These are phyloP conservation scores for Ulmus americana DNA, from an alignment of 331 rosid genomes.

Conservation along the genomic window DNA sequence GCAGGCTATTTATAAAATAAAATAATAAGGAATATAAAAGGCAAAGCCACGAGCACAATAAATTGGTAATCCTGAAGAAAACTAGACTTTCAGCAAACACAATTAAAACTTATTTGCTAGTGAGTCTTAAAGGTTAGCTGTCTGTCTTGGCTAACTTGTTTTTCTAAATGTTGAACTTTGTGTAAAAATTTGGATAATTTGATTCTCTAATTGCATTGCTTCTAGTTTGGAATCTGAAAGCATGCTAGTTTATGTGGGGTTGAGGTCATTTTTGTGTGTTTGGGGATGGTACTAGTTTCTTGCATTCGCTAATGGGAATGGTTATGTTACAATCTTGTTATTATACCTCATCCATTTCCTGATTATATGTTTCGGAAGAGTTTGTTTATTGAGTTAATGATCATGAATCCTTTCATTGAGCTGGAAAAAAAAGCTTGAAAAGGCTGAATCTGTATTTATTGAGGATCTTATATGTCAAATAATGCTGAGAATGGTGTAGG, in stretches of 20 bases:
- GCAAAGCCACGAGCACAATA: neutral
- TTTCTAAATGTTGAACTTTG: neutral
- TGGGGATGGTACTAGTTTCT: neutral
- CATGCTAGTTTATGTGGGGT: neutral
- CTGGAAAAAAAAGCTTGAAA: neutral
- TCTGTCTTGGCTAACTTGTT: neutral
- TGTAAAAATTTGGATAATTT: neutral
- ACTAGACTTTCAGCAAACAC: neutral
- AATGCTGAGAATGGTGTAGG: neutral
- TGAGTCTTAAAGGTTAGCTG: neutral
- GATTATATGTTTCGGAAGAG: neutral
- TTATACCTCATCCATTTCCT: neutral
- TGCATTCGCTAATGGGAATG: neutral
- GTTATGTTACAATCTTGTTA: neutral
- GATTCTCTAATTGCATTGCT: neutral
- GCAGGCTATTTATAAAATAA: neutral
- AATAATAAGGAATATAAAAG: neutral
- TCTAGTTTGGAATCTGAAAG: neutral
- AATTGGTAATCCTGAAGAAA: neutral
- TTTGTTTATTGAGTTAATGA: neutral
- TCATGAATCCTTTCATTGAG: conserved; percentile 1
- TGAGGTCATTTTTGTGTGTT: neutral
- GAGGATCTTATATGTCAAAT: neutral
- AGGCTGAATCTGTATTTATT: neutral
- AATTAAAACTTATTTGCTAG: neutral